A percentile compares a stretch with the other conserved stretches of the same genome.
These are phyloP conservation scores for Solanum hybrid DNA, from an alignment of 305 asterid genomes.

Conservation along the genomic window DNA sequence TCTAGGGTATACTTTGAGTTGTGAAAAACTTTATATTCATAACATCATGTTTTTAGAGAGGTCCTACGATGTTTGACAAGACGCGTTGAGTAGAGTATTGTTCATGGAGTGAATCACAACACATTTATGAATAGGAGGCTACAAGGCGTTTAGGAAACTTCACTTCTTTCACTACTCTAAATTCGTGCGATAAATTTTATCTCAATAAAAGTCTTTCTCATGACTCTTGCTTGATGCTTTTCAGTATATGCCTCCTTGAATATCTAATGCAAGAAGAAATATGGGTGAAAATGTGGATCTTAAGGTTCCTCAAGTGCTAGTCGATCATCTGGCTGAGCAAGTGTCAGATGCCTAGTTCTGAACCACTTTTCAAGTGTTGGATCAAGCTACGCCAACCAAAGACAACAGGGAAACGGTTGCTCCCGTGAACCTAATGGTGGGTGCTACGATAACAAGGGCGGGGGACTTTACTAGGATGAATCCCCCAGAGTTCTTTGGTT, in stretches of 20 bases:
- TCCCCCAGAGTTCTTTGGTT: background rate
- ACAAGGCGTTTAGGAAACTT: background rate
- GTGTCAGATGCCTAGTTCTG: background rate
- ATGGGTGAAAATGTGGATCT: no score
- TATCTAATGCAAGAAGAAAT: background rate
- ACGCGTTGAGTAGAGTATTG: background rate
- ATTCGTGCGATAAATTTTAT: no score
- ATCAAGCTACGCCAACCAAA: background rate
- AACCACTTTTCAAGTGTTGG: no score
- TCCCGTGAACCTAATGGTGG: background rate
- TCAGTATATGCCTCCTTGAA: background rate
- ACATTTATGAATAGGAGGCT: background rate
- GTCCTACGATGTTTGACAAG: no score
- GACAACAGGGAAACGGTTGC: background rate
- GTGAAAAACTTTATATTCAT: background rate
- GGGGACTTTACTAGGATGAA: background rate
- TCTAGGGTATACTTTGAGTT: background rate
- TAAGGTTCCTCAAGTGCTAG: background rate
- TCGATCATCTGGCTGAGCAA: background rate
- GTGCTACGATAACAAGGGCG: background rate
- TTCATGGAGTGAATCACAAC: background rate
- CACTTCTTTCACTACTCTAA: background rate
- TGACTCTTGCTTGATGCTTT: background rate
- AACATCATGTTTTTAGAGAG: background rate
- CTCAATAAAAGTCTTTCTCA: no score